Evolutionary conservation across 2,329 filamentous ascomycete species (phyloP).

Genomic region (Xylariaceae sp.): DNA sequence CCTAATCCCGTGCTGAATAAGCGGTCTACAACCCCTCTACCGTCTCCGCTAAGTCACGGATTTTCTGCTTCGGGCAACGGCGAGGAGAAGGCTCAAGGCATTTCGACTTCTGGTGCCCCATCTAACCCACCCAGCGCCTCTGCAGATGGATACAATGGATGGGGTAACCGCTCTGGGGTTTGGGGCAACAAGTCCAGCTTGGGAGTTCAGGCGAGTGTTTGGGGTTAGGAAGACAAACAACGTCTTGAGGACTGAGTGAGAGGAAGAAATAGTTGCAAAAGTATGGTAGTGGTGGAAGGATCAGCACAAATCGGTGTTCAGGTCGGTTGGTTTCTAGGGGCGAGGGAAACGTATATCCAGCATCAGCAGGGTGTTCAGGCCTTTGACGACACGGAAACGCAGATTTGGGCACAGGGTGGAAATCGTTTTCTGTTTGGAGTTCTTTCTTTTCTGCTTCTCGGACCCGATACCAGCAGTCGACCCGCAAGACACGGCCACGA

Average conservation of each 20-base stretch:
- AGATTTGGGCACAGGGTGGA: constrained; percentile 23
- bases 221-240: constrained; percentile 64
- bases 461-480: constrained; percentile 19
- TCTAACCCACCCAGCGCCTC: constrained; percentile 59
- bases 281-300: constrained; percentile 3
- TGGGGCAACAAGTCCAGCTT: constrained; percentile 84
- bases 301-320: constrained; percentile 38
- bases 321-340: constrained; percentile 36
- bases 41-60: constrained; percentile 82
- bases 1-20: constrained; percentile 69
- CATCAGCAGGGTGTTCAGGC: constrained; percentile 42
- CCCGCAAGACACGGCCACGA: constrained; percentile 12
- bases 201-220: constrained; percentile 89
- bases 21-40: constrained; percentile 84
- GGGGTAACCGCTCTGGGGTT: constrained; percentile 79
- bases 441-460: constrained; percentile 24
- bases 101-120: constrained; percentile 49
- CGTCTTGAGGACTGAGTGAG: constrained; percentile 9
- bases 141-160: constrained; percentile 60
- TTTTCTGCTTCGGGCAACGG: constrained; percentile 58
- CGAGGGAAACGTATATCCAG: constrained; percentile 37
- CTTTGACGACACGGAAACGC: constrained; percentile 37
- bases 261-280: constrained; percentile 2
- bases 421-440: constrained; percentile 28
- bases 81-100: constrained; percentile 48